Base-by-base conservation (phyloP, 2,329 filamentous ascomycete genomes). In the Colletotrichum sojae region DNA sequence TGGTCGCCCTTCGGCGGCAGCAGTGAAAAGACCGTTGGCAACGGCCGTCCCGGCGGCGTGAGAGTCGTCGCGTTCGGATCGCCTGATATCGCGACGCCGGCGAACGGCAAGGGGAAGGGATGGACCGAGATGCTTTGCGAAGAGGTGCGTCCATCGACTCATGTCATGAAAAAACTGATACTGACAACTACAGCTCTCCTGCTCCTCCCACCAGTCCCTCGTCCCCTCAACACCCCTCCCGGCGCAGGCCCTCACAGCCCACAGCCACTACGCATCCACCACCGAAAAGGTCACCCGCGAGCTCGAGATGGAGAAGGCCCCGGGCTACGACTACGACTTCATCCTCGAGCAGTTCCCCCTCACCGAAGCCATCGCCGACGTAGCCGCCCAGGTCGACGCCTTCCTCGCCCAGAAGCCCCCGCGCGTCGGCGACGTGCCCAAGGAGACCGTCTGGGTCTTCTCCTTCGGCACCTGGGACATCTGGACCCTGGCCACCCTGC, bases 381-480 rank as follows among this genome's bases (percentile, higher is more conserved):
- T 88, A 12, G 72, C 77, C 18, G 74, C 76, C 3, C 86, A 88
- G 71, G 74, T 88, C 2, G 73, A 80, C 39, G 68, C 72, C 1
- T 88, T 88, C 59, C 80, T 88, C n/a, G 73, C 78, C 6, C 78
- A 36, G 31, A 36, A 36, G 76, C 49, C 76, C 82, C 2, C 75
- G 74, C 20, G 49, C 78, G 18, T 80, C 0, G 70, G 71, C 2
- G 67, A 70, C 0, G 67, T 79, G 0, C 80, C 84, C 6, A 77
- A 77, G n/a, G 83, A 87, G 68, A 88, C 86, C 0, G 72, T 88
- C 15, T 88, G 84, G 83, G 77, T 88, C 15, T 85, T 88, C 62
- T 83, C 79, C 10, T 82, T 87, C 62, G 86, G 86, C n/a, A 83
- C 82, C 36, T 88, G 86, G 85, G 86, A 88, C 65, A 75, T 87